These are phyloP conservation scores for Striga hermonthica DNA, from an alignment of 305 asterid genomes.

Conservation along the genomic window DNA sequence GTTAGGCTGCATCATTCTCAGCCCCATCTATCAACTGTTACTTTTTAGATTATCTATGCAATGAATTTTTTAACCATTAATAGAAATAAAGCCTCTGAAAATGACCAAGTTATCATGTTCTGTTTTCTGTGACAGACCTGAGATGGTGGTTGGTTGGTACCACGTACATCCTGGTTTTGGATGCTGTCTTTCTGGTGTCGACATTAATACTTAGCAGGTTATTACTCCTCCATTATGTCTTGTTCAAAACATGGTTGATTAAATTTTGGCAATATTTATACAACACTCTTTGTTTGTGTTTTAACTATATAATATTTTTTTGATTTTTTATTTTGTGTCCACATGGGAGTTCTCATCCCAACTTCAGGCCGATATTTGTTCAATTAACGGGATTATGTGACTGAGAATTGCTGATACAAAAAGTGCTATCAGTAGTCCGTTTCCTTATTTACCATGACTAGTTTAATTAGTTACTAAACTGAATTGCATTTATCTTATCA, in stretches of 20 bases:
- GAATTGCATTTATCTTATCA: too few relatives aligned
- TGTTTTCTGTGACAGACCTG: conserved; percentile 61
- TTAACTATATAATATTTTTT: not conserved
- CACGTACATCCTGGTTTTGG: conserved; percentile 98
- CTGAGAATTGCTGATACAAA: too few relatives aligned
- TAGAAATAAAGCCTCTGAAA: conserved; percentile 1
- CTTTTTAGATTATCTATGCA: not conserved
- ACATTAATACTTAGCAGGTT: conserved; percentile 98
- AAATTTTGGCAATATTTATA: conserved; percentile 1
- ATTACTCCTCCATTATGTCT: conserved; percentile 21
- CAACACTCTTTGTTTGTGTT: conserved; percentile 3
- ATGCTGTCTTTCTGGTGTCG: conserved; percentile 99
- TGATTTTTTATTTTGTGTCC: not conserved
- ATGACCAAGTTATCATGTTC: not conserved
- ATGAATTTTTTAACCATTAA: not conserved
- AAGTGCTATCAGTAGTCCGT: too few relatives aligned
- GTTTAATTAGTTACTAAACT: too few relatives aligned
- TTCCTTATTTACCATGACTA: too few relatives aligned
- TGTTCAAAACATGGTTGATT: conserved; percentile 12
- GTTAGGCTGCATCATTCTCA: not conserved
- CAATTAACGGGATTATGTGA: too few relatives aligned
- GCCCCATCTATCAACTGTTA: not conserved
- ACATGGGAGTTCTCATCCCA: too few relatives aligned
- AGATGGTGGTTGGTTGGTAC: conserved; percentile 99
- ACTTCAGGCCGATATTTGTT: too few relatives aligned